These are phyloP conservation scores for Phytophthora pseudosyringae DNA, from an alignment of 352 stramenopile genomes.

Conservation along the genomic window DNA sequence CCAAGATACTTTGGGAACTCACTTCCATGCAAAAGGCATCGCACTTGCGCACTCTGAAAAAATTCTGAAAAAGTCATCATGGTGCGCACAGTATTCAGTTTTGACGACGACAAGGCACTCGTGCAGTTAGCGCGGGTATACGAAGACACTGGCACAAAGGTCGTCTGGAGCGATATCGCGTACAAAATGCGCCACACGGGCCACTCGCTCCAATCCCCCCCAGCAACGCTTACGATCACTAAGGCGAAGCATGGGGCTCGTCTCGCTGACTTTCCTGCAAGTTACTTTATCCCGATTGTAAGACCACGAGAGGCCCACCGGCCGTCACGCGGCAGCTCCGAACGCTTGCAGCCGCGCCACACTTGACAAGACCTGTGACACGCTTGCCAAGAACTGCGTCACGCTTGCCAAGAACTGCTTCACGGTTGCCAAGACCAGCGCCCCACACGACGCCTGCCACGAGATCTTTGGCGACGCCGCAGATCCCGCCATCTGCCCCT, in stretches of 20 bases:
- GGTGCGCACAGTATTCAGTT: slow-evolving; percentile 7
- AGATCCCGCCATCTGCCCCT: no score
- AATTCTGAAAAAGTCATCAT: neutral
- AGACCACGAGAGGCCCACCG: neutral
- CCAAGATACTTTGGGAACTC: neutral
- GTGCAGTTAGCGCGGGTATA: slow-evolving; percentile 1
- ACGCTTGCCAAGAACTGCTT: no score
- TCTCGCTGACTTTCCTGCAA: neutral
- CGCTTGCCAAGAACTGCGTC: no score
- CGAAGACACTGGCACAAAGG: neutral
- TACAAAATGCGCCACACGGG: slow-evolving; percentile 5
- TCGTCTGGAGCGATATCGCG: neutral
- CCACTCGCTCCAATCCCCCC: neutral
- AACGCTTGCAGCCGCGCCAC: no score
- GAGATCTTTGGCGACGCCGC: no score
- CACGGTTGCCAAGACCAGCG: no score
- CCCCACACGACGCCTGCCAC: no score
- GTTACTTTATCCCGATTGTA: no score
- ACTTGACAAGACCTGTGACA: no score
- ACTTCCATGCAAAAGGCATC: neutral
- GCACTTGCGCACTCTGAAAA: neutral
- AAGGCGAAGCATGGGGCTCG: neutral
- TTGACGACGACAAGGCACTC: slow-evolving; percentile 11
- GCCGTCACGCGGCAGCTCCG: no score
- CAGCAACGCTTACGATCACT: neutral